These are phyloP conservation scores for Yamadazyma oceani DNA, from an alignment of 1,139 yeast genomes.

Conservation along the genomic window DNA sequence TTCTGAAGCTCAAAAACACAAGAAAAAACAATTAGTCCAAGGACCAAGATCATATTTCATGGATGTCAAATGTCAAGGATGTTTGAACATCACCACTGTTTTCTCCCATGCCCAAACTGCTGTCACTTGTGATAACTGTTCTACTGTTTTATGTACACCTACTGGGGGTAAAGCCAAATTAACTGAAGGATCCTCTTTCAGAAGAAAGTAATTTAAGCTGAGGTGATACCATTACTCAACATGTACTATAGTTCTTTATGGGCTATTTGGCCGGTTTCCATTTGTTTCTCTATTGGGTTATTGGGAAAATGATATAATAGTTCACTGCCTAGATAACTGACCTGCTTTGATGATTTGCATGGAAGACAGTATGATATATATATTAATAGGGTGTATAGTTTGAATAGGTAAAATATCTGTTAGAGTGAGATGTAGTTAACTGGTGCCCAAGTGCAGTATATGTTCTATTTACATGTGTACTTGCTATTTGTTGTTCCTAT, in stretches of 20 bases:
- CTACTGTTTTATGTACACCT: conserved; percentile 98
- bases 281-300: too few relatives aligned
- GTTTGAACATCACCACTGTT: conserved; percentile 98
- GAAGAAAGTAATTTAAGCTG: conserved; percentile 99
- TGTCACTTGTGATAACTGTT: conserved; percentile 98
- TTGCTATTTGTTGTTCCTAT: neutral
- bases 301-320: too few relatives aligned
- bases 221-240: conserved; percentile 5
- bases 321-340: too few relatives aligned
- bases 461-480: too few relatives aligned
- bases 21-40: conserved; percentile 96
- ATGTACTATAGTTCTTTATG: conserved; percentile 1
- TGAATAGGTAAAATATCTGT: too few relatives aligned
- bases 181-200: conserved; percentile 99
- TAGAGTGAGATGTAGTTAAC: too few relatives aligned
- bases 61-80: conserved; percentile 99
- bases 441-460: too few relatives aligned
- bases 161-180: conserved; percentile 99
- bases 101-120: conserved; percentile 99
- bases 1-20: conserved; percentile 95
- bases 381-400: too few relatives aligned
- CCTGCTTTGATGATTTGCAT: too few relatives aligned
- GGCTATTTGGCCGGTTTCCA: too few relatives aligned
- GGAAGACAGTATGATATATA: too few relatives aligned
- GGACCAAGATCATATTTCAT: conserved; percentile 98